Evolutionary conservation across 495 filamentous ascomycete genomes (phyloP), one percentile per base, ranked within the genome.

Genomic region (Peziza echinospora): DNA sequence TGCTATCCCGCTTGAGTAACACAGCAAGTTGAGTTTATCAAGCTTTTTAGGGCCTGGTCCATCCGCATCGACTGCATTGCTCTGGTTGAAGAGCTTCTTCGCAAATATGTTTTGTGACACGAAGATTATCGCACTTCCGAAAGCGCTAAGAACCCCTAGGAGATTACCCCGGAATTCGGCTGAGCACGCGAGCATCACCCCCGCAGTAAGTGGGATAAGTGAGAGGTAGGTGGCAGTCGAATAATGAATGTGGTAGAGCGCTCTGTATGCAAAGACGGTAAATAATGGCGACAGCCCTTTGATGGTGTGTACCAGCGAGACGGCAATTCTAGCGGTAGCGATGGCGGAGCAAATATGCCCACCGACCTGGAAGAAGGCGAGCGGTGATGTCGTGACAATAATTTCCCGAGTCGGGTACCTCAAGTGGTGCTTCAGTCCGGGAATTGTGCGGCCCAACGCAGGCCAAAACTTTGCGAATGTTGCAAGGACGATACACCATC

Each of bases 81-180:
- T 85, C 61, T 93, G 85, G 60, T 93, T 96, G 70, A 99, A 99
- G n/a, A 99, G 72, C 47, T 83, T 83, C 61, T 99, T 99, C 13
- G 87, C 94, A 53, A 93, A 93, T 47, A 99, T 99, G 58, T 99
- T 99, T 59, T 99, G 89, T 0, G 84, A 92, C 13, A 99, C 89
- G 59, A 99, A 99, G 51, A 99, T 82, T 26, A 96, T 64, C 26
- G 91, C 82, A 23, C 80, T 84, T 16, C 81, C 65, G 26, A 96
- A 76, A 23, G 89, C 91, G 56, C 81, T 86, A 11, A 84, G 51
- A 21, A 99, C 80, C 9, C 89, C 89, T 30, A 86, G 71, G 52
- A 93, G 72, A 57, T 96, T 83, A 17, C 82, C 89, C 19, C 72
- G 78, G 49, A 91, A 79, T 48, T 84, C 80, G 10, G 84, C 82